Evolutionary conservation across 2,329 filamentous ascomycete genomes (phyloP), one percentile per base, ranked within the genome.

Genomic region (Byssothecium circinans): DNA sequence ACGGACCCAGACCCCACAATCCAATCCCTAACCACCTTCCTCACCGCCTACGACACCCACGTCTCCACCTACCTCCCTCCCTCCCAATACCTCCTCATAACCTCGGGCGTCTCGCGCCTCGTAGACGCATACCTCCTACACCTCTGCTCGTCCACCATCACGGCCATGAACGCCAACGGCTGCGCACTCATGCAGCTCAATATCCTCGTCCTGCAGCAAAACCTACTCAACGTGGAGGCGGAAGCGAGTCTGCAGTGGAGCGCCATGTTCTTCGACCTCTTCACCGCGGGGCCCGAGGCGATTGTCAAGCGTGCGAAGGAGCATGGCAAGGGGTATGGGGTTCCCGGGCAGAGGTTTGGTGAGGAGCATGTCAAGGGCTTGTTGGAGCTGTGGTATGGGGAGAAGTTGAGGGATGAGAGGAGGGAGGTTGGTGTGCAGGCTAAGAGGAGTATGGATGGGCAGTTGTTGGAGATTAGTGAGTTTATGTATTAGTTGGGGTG

Each of bases 171-270:
- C 69, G 76, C 74, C 30, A 83, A 87, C 60, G 94, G 94, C 34
- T 89, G 86, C 50, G 84, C 85, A n/a, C 83, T 91, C 30, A 91
- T 99, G 83, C 87, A 91, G 68, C 83, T 97, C 62, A 96, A 99
- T 68, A 90, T 96, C 40, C 80, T 96, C 19, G 94, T 99, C 33
- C 77, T 99, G 42, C 92, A 97, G 73, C 94, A 99, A 68, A 96
- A 96, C 62, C 82, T 99, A 45, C 96, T 96, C 75, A 95, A 95
- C 57, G 86, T 99, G 43, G 90, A 94, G 70, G 78, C 82, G 2
- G 81, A 81, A 8, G 85, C 88, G 2, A 79, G 81, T 47, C 76
- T 92, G 22, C 77, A 78, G 3, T 75, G 82, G 29, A 82, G 86
- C 1, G 80, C 82, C 17, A 79, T 81, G 49, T 92, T 87, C 73